Base-by-base conservation (phyloP, 2,329 filamentous ascomycete genomes). In the Phialophora expanda region DNA sequence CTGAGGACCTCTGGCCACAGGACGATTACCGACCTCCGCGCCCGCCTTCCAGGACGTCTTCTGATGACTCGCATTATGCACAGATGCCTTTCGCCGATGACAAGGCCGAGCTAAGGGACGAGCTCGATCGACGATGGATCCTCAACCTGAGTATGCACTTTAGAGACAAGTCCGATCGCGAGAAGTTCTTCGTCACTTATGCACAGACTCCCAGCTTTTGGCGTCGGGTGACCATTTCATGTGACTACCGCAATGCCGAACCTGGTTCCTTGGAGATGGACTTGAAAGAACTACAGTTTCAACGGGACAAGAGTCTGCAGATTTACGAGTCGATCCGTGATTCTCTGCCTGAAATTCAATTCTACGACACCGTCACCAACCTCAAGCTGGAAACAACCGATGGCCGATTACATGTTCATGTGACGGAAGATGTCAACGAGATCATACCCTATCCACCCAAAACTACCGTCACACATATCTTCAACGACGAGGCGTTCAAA, bases 81-180 rank as follows among this genome's bases (percentile, higher is more conserved):
- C 51, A 56, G 60, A 82, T 87, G 12, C 66, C 65, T 55, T 59
- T 60, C 20, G 62, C 71, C 32, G 69, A 73, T 24, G 71, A 75
- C 56, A 75, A 77, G 61, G 76, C 78, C 57, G 72, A 75, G 72
- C 85, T 97, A 70, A 87, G 90, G 70, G 87, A 91, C 69, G 94
- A 98, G 77, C 84, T 97, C 62, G 93, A 97, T 74, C 86, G 84
- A 67, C 89, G 86, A 74, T 99, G 95, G 95, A 98, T 99, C 66
- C 83, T 99, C 72, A 99, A 99, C 75, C 85, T 98, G 66, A 97
- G 93, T 78, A 97, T 99, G 95, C 93, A 97, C 77, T 99, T 97
- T 77, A 88, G 93, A 66, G 95, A 99, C 79, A 89, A 90, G 73
- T 96, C 93, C 12, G 91, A 91, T 73, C 87, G 94, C 51, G 95